These are phyloP conservation scores for Eucalyptus cloeziana DNA, from an alignment of 345 rosid genomes.

Conservation along the genomic window DNA sequence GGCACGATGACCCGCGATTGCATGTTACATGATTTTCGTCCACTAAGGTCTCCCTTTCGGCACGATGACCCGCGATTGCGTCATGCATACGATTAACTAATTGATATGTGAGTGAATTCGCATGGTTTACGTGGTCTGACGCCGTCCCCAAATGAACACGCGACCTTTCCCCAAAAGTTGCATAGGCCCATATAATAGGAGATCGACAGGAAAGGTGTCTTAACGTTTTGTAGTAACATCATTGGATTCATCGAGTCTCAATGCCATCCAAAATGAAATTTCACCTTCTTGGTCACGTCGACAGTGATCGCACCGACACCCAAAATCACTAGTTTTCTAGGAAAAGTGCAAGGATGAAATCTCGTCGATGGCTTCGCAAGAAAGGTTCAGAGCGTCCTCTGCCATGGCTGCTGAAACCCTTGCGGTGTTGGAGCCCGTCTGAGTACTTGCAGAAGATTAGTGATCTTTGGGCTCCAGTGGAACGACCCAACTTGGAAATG, in stretches of 20 bases:
- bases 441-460: neutral
- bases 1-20: neutral
- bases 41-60: neutral
- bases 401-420: neutral
- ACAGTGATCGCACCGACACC: neutral
- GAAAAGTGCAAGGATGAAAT: neutral
- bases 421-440: neutral
- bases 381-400: neutral
- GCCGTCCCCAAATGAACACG: neutral
- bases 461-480: neutral
- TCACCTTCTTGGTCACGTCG: neutral
- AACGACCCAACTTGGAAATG: neutral
- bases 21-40: neutral
- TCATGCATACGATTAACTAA: neutral
- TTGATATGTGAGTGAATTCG: neutral
- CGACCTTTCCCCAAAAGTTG: neutral
- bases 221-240: neutral
- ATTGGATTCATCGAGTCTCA: neutral
- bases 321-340: neutral
- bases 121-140: neutral
- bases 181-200: neutral
- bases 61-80: rapidly evolving
- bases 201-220: neutral
- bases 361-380: neutral
- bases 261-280: neutral